Percentiles rank a stretch among this genome's conserved stretches.
phyloP scores from a whole-genome alignment of 2,329 filamentous ascomycete genomes.

The Harringtonia aguacate region DNA sequence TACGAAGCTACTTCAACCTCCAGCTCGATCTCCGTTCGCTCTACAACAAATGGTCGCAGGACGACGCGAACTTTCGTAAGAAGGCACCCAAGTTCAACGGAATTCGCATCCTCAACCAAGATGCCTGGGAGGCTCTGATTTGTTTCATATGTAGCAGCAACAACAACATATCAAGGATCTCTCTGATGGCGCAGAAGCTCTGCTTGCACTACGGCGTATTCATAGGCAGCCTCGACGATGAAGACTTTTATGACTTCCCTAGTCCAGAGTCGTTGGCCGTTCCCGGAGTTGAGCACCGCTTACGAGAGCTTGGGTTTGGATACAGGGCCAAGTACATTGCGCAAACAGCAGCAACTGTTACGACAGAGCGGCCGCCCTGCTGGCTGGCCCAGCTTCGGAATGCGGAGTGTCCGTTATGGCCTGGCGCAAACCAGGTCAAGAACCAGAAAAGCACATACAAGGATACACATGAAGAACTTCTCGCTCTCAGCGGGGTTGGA shows the following conservation, averaged over 20 bases:
- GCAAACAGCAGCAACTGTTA: conserved; percentile 69
- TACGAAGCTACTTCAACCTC: conserved; percentile 83
- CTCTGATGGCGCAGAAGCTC: conserved; percentile 90
- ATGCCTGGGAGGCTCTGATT: conserved; percentile 89
- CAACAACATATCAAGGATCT: conserved; percentile 93
- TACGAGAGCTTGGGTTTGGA: conserved; percentile 81
- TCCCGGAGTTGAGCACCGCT: conserved; percentile 63
- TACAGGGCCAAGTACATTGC: conserved; percentile 91
- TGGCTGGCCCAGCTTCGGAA: conserved; percentile 79
- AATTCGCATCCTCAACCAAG: conserved; percentile 84
- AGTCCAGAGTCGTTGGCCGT: conserved; percentile 47
- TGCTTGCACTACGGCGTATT: conserved; percentile 76
- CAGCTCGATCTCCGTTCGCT: conserved; percentile 62
- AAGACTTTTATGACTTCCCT: conserved; percentile 25
- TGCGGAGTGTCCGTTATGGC: conserved; percentile 54
- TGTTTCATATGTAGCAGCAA: conserved; percentile 98
- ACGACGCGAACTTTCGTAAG: conserved; percentile 80
- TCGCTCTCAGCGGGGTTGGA: conserved; percentile 76
- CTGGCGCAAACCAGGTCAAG: not conserved
- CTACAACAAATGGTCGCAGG: conserved; percentile 78
- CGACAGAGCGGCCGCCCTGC: conserved; percentile 50
- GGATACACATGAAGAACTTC: conserved; percentile 67
- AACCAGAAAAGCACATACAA: conserved; percentile 40
- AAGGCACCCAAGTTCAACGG: conserved; percentile 82
- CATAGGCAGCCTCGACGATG: conserved; percentile 58